These are phyloP conservation scores for Neonectria magnoliae DNA, from an alignment of 2,329 filamentous ascomycete genomes.

Conservation along the genomic window DNA sequence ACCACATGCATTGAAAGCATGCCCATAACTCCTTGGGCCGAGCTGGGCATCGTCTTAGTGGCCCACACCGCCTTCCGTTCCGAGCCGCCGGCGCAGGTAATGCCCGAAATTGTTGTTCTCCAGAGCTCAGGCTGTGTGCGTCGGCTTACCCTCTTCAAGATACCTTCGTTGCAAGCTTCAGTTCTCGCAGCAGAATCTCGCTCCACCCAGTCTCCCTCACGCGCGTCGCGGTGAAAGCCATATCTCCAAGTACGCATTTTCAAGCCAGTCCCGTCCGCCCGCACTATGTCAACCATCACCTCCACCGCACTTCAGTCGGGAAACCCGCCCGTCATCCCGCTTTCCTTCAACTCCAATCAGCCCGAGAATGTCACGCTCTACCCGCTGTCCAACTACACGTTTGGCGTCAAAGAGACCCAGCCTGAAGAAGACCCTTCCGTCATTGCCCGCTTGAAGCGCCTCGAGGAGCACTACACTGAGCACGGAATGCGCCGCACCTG, in stretches of 20 bases:
- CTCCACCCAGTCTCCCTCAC: not conserved
- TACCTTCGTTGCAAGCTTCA: slow-evolving; percentile 1
- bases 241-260: not conserved
- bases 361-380: slow-evolving; percentile 90
- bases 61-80: slow-evolving; percentile 30
- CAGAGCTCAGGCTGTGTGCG: slow-evolving; percentile 9
- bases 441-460: slow-evolving; percentile 86
- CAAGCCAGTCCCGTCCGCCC: not conserved
- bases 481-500: slow-evolving; percentile 98
- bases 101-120: slow-evolving; percentile 25
- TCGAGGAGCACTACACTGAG: slow-evolving; percentile 93
- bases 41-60: not conserved
- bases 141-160: slow-evolving; percentile 2
- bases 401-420: slow-evolving; percentile 97
- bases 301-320: slow-evolving; percentile 78
- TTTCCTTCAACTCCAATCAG: slow-evolving; percentile 89
- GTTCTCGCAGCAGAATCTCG: not conserved
- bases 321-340: slow-evolving; percentile 80
- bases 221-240: not conserved
- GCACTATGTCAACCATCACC: slow-evolving; percentile 85
- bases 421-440: slow-evolving; percentile 98
- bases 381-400: slow-evolving; percentile 97
- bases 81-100: slow-evolving; percentile 1
- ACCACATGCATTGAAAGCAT: not conserved
- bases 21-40: not conserved